phyloP scores from a whole-genome alignment of 176 grass and related monocot genomes.

The barley (Hordeum vulgare) region DNA sequence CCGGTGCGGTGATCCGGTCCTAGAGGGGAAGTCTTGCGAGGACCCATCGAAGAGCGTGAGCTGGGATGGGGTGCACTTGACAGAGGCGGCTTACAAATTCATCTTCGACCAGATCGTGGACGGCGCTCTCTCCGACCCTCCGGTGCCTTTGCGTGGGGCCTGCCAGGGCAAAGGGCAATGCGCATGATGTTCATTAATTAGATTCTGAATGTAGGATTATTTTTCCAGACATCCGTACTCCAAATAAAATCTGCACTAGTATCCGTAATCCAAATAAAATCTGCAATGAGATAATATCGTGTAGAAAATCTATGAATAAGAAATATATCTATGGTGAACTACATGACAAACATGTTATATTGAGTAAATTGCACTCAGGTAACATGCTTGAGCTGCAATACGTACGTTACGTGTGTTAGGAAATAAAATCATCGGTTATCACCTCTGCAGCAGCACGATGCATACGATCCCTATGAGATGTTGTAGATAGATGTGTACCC shows the following conservation, averaged over 20 bases:
- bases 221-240: rapidly evolving
- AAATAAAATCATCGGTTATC: no score
- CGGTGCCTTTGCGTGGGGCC: slow-evolving; percentile 25
- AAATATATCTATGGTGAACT: no score
- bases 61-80: slow-evolving; percentile 91
- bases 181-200: neutral
- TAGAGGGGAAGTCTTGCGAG: slow-evolving; percentile 49
- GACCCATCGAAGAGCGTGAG: slow-evolving; percentile 61
- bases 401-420: no score
- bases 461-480: no score
- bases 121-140: slow-evolving; percentile 41
- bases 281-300: neutral
- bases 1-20: slow-evolving; percentile 59
- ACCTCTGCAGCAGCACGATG: no score
- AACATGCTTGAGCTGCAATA: no score
- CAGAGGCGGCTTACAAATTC: slow-evolving; percentile 77
- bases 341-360: no score
- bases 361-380: no score
- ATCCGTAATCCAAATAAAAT: neutral
- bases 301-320: no score
- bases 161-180: slow-evolving; percentile 32
- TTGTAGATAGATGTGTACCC: no score
- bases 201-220: neutral
- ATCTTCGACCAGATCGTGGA: slow-evolving; percentile 54
- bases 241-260: neutral